Evolutionary conservation across 2,329 filamentous ascomycete genomes (phyloP), one percentile per base, ranked within the genome.

Genomic region (Nemania bipapillata): DNA sequence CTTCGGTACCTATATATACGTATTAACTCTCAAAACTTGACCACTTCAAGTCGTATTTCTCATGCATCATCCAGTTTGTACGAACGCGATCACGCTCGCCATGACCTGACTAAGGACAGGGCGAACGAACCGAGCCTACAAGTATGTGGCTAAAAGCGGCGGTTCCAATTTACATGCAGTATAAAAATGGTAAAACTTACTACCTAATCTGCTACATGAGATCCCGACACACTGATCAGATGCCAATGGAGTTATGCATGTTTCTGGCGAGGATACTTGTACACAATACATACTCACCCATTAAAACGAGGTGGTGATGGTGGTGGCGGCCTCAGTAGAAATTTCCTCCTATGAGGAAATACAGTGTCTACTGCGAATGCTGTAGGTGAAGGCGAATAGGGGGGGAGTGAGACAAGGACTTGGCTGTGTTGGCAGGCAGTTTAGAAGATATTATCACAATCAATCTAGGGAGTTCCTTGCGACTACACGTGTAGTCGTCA

Each of bases 231-330:
- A 61, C 54, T 70, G 70, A 65, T 69, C 67, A 72, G 62, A 65
- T 73, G 67, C 69, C 70, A 55, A 52, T 71, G 63, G 73, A 59
- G 68, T 74, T 63, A 65, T 74, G 72, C 70, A 71, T 67, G 68
- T 63, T 69, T 70, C 60, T 71, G 69, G 70, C 67, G 63, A 59
- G n/a, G n/a, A n/a, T n/a, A n/a, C n/a, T n/a, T n/a, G n/a, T n/a
- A n/a, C n/a, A n/a, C 53, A 61, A 64, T 72, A 70, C 72, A 73
- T 71, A 54, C n/a, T 20, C 26, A 40, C 50, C 15, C 15, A 57
- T 67, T 37, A 9, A 57, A 57, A 32, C 59, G 42, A 59, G n/a
- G n/a, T n/a, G n/a, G n/a, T n/a, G n/a, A n/a, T n/a, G n/a, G n/a
- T 50, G 50, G 64, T 70, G 59, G 56, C 59, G 35, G 55, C 24